Base-by-base conservation (phyloP, 208 protist species). In the Acanthamoeba castellanii region DNA sequence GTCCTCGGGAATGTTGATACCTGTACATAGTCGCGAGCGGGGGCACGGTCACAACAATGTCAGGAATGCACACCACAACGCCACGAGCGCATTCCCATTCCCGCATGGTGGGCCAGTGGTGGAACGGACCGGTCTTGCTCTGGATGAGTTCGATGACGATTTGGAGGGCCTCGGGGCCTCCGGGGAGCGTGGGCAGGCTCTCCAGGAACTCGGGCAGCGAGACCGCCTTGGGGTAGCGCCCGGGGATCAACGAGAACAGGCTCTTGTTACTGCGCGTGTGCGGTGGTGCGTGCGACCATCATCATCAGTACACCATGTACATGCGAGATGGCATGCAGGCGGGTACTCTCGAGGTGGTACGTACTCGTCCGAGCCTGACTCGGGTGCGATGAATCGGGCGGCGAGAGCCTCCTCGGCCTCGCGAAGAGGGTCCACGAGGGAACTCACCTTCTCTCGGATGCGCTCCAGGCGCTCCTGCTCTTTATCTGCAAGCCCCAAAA, bases 161-260 rank as follows among this genome's bases (percentile, higher is more conserved):
- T 5, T 88, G 32, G 22, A 88, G 59, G 81, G 52, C 42, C 81
- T 88, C 47, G 18, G 25, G 81, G 11, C 47, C 42, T 32, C 81
- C 81, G 2, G 81, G 81, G 11, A 61, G 42, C n/a, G 42, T 37
- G 42, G 81, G 81, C 42, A 88, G 81, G 25, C n/a, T 14, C 52
- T 50, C 16, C 14, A 88, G 52, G 52, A 88, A 52, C 2, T 88
- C 34, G 47, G 81, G 25, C 45, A 88, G 81, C 47, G 47, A 64
- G 5, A 88, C 47, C 42, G 81, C 81, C 25, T 88, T 88, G 11
- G 81, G 81, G 52, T 88, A 88, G 52, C 81, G 81, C 6, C 81
- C 81, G 13, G 81, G 45, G 25, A 88, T 88, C 47, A 88, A 22
- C 20, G 18, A 9, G 45, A 88, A 88, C 81, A 88, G 32, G 20